These are phyloP conservation scores for Citrullus colocynthis DNA, from an alignment of 306 rosid species.

Conservation along the genomic window DNA sequence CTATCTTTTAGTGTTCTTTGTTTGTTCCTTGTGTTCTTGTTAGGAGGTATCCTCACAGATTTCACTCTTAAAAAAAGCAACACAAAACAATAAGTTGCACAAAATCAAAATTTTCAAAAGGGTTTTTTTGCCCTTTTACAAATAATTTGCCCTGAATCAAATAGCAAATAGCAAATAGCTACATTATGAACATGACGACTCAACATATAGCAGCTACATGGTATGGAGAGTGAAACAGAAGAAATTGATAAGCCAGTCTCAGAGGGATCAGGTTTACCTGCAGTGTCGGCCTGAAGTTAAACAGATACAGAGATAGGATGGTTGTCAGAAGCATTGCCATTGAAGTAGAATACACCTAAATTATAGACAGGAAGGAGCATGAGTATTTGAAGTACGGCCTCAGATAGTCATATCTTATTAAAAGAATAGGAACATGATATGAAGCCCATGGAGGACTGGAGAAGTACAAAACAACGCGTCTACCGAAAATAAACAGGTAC, in stretches of 20 bases:
- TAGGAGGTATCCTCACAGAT: no score
- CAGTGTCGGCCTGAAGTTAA: conserved; percentile 71
- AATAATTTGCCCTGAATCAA: not conserved
- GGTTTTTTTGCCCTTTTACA: not conserved
- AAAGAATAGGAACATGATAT: not conserved
- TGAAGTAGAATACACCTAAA: conserved; percentile 81
- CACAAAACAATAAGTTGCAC: not conserved
- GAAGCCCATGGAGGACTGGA: not conserved
- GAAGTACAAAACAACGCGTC: not conserved
- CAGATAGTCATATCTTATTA: not conserved
- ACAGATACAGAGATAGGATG: conserved; percentile 61
- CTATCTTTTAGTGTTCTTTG: no score
- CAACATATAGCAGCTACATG: not conserved
- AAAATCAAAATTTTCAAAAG: not conserved
- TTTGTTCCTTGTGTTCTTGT: no score
- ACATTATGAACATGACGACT: not conserved
- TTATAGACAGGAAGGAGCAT: not conserved
- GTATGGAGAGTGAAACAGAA: not conserved
- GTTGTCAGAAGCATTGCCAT: conserved; percentile 96
- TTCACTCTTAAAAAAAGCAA: not conserved
- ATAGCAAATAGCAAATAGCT: not conserved
- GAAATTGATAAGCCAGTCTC: not conserved
- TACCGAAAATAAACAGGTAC: conserved; percentile 14
- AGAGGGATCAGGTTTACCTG: conserved; percentile 37
- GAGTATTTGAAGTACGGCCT: no score